Evolutionary conservation across 1,284 basidiomycete genomes (phyloP), one percentile per base, ranked within the genome.

Genomic region (Microbotryomycetes sp.): DNA sequence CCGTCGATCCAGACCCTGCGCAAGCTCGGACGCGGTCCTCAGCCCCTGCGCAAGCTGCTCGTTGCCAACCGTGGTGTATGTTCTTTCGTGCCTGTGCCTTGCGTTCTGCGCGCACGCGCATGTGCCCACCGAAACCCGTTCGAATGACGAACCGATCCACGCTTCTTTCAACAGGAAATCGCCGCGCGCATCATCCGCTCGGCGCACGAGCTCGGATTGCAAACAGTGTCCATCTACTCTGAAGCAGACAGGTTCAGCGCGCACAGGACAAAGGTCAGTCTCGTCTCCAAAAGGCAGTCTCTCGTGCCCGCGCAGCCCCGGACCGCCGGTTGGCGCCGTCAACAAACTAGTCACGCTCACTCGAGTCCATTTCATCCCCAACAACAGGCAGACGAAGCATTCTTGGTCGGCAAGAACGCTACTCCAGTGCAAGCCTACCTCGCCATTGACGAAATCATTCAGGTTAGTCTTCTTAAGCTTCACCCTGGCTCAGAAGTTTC

Each of bases 151-250:
- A 27, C 18, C 53, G 49, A 62, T 56, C 47, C 48, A 61, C 29
- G 16, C 49, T 49, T 54, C 41, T 35, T 27, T 67, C 3, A 11
- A 30, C 3, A 93, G 90, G 94, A 99, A 87, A 99, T 99, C 75
- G 96, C 96, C 30, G 93, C 98, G 73, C 89, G 96, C 76, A 92
- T 99, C 55, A 97, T 98, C 83, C 83, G 96, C 73, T 97, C 96
- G 2, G 91, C 96, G 57, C 94, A 98, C 80, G 96, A 99, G 76
- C 83, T 99, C 63, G 96, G 93, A 35, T 96, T 98, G 92, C 90
- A 94, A 75, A 97, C 94, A 56, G 96, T 98, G 59, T 94, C 96
- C 50, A 97, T 99, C 79, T 98, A 91, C 81, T 97, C 92, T 18
- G 87, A 83, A 75, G 96, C 98, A 78, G 96, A 99, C 81, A 84